Base-by-base conservation (phyloP, 1,139 yeast species). In the Protomyces pachydermus region DNA sequence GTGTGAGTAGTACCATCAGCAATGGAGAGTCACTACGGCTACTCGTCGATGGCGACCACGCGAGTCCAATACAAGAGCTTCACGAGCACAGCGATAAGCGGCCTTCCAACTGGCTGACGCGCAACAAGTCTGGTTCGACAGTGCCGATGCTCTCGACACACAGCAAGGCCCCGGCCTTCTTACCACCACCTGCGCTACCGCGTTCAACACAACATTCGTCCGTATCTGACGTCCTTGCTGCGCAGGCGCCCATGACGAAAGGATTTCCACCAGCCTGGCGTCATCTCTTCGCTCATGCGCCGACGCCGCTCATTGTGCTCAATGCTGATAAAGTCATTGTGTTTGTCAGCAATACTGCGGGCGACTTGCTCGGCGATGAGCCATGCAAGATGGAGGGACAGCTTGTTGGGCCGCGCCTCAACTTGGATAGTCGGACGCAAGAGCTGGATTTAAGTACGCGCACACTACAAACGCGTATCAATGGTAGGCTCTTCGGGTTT, bases 341-440 rank as follows among this genome's bases (percentile, higher is more conserved):
- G 16, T 48, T 58, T 23, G 56, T 58, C 18, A 42, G 56, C n/a
- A 53, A 52, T n/a, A n/a, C 32, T 25, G 62, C 62, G 6, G 56
- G 39, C 8, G 34, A 25, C 4, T 38, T 58, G 32, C 46, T 58
- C 16, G 20, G 54, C 5, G 14, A 51, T 2, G 32, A 18, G 10
- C 34, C 39, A 6, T 32, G 20, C n/a, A n/a, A n/a, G 53, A 28
- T 58, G 37, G 56, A 52, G 14, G 53, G 35, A 5, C 32, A 6
- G 14, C 35, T 18, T 14, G 62, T 52, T 3, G 62, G 54, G 12
- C 28, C 4, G 20, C 34, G 28, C 10, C 52, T 58, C 35, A 37
- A 50, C 28, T n/a, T 58, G 20, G 28, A 55, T 3, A 50, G 48
- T 51, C 23, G 37, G 25, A 20, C 55, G 16, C 39, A 42, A 50